phyloP scores from a whole-genome alignment of 139 green algal genomes.

The Pycnococcus provasolii region DNA sequence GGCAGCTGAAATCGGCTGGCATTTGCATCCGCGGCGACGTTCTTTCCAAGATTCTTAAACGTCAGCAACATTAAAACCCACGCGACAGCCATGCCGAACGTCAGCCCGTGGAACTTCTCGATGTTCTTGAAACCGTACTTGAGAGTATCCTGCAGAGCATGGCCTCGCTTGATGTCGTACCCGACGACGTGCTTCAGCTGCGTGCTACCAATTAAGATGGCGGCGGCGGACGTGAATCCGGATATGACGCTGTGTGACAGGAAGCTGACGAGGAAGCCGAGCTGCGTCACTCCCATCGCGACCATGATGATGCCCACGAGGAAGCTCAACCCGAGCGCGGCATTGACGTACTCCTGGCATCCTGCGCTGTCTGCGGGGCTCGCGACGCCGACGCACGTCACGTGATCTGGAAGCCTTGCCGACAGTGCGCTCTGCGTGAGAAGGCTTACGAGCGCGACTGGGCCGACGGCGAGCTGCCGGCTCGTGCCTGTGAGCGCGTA shows the following conservation, averaged over 20 bases:
- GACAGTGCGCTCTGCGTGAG: constrained; percentile 18
- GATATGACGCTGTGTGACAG: constrained; percentile 56
- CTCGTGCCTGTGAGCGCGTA: constrained; percentile 65
- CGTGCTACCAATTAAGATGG: constrained; percentile 55
- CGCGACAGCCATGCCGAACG: constrained; percentile 9
- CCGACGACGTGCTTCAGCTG: constrained; percentile 33
- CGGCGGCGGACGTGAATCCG: constrained; percentile 67
- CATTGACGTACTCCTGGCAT: constrained; percentile 4
- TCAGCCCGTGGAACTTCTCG: constrained; percentile 7
- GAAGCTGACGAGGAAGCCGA: constrained; percentile 69
- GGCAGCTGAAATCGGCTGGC: no score
- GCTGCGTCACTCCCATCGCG: constrained; percentile 48
- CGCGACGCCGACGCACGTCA: neutral
- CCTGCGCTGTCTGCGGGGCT: neutral
- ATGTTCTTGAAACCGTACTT: constrained; percentile 9
- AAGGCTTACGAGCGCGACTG: constrained; percentile 53
- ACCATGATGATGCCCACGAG: constrained; percentile 12
- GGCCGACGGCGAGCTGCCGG: constrained; percentile 55
- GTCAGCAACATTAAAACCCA: constrained; percentile 1
- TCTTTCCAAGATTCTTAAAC: constrained; percentile 22
- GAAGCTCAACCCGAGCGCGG: constrained; percentile 7
- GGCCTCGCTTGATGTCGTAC: constrained; percentile 1
- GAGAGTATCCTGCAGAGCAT: constrained; percentile 2
- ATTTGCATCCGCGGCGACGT: neutral
- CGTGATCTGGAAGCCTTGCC: neutral